These are phyloP conservation scores for cucumber (Cucumis sativus) DNA, from an alignment of 306 rosid species.

Conservation along the genomic window DNA sequence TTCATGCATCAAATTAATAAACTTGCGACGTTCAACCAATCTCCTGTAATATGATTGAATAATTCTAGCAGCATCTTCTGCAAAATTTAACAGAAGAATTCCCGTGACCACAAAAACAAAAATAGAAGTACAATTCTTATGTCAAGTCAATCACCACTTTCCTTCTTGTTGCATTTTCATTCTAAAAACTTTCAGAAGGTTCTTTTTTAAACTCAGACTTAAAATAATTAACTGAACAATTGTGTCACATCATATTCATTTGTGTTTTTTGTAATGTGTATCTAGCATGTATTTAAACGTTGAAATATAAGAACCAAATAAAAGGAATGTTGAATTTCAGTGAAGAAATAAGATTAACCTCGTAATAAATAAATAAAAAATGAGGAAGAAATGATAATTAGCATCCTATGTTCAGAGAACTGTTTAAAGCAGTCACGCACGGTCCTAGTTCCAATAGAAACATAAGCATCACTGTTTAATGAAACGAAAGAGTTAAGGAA, in stretches of 20 bases:
- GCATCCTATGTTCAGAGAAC: background rate
- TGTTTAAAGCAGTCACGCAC: background rate
- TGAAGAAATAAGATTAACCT: background rate
- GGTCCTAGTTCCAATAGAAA: background rate
- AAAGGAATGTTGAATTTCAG: background rate
- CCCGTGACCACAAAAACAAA: background rate
- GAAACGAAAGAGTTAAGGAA: background rate
- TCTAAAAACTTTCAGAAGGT: background rate
- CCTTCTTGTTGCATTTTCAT: background rate
- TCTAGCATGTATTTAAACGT: background rate
- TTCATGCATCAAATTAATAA: slow-evolving; percentile 29
- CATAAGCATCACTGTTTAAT: background rate
- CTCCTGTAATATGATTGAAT: slow-evolving; percentile 48
- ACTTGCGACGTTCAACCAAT: slow-evolving; percentile 27
- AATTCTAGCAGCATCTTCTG: slow-evolving; percentile 54
- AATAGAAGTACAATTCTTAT: background rate
- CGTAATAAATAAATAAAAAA: background rate
- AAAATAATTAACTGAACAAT: background rate
- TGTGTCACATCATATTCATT: background rate
- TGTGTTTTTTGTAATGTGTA: background rate
- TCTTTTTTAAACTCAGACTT: background rate
- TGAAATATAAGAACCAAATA: background rate
- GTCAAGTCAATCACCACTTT: background rate
- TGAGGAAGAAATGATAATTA: background rate
- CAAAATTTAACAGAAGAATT: background rate